phyloP scores from a whole-genome alignment of 768 basidiomycete genomes.

The Tulasnella sp. region DNA sequence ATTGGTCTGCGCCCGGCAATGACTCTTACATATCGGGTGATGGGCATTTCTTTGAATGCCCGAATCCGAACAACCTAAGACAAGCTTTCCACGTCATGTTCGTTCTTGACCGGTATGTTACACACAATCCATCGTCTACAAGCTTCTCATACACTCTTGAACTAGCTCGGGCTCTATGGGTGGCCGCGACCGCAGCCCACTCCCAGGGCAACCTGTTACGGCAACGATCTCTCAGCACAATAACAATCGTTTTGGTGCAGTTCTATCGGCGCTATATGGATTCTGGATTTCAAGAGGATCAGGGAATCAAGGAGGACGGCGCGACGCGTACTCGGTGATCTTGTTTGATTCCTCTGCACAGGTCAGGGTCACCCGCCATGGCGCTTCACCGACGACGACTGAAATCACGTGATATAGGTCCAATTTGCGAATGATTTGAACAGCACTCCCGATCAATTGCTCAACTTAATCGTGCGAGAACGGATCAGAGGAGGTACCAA shows the following conservation, averaged over 20 bases:
- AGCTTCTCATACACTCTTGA: neutral
- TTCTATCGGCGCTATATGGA: constrained; percentile 50
- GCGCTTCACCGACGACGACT: neutral
- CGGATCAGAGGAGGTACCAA: constrained; percentile 42
- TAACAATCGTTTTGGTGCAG: constrained; percentile 56
- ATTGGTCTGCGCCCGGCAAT: constrained; percentile 31
- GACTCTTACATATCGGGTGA: constrained; percentile 55
- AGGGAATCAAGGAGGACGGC: constrained; percentile 35
- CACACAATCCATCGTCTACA: neutral
- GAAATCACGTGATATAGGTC: neutral
- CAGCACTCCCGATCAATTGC: constrained; percentile 45
- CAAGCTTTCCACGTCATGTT: constrained; percentile 59
- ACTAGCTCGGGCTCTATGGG: constrained; percentile 53
- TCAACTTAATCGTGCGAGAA: constrained; percentile 40
- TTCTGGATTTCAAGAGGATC: constrained; percentile 54
- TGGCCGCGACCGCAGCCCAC: constrained; percentile 41
- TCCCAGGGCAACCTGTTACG: constrained; percentile 44
- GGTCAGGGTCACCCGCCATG: neutral
- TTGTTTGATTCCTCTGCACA: constrained; percentile 39
- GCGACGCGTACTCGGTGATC: constrained; percentile 56
- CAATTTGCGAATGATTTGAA: constrained; percentile 47
- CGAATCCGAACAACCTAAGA: constrained; percentile 50
- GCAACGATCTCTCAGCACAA: constrained; percentile 38
- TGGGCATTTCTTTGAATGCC: constrained; percentile 53
- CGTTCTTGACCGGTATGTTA: constrained; percentile 47